Evolutionary conservation across 1,284 basidiomycete genomes (phyloP), one percentile per base, ranked within the genome.

Genomic region (Psilocybe mexicana): DNA sequence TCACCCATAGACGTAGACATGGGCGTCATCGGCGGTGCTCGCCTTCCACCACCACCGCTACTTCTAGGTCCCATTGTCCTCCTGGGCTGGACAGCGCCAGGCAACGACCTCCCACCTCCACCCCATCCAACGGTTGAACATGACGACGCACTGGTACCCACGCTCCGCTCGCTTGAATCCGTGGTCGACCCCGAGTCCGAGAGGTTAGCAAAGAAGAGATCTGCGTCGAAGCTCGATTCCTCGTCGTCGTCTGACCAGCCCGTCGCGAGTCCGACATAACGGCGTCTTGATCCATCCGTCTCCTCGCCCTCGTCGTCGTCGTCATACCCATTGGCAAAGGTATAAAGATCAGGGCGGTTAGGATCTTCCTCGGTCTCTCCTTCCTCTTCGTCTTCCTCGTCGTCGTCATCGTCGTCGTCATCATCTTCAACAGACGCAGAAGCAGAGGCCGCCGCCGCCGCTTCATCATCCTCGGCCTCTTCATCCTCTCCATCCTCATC

Each of bases 241-340:
- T 88, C 88, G 40, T 88, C 88, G 28, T 85, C 88, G 23, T 86
- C 87, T 25, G 87, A 88, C 81, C 88, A 92, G 43, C 85, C 84
- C 23, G 80, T 86, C 58, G 79, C 85, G 55, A 84, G 79, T 57
- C 83, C 86, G 26, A 80, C 78, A 69, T 85, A 54, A 73, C 73
- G 64, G 2, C 30, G 52, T 10, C 52, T 40, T 77, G 45, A 54
- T 25, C 55, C 55, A 46, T 57, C 57, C 35, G 46, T 45, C 40
- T 57, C 56, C 45, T 52, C 46, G 6, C 30, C 56, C 8, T 63
- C 59, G 25, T 56, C 54, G 10, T 52, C 58, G 23, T 58, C 42
- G 10, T 53, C 52, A 28, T 33, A 48, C 52, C 52, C 28, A 28
- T 50, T 38, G 26, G 54, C 36, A 14, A 36, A 26, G 30, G 55